Conservation (phyloP, 177 flowering plant species). For the Vitis hybrid region DNA sequence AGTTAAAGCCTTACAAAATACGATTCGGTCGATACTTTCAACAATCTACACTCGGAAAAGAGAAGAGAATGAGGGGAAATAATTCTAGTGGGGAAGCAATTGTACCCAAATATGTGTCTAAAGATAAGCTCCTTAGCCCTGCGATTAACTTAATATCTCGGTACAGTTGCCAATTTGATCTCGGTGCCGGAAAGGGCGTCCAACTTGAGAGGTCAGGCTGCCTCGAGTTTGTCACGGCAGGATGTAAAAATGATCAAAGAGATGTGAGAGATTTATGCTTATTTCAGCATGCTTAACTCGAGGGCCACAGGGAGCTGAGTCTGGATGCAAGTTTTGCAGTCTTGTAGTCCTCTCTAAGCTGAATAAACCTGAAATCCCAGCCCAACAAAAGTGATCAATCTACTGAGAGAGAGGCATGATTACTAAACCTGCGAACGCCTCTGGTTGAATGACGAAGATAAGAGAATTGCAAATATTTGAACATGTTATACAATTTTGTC, state of each 20-base stretch:
- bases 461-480: too few relatives aligned
- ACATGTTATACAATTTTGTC: too few relatives aligned
- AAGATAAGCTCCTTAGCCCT: slow-evolving; percentile 3
- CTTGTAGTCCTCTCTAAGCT: slow-evolving; percentile 85
- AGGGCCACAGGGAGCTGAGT: slow-evolving; percentile 70
- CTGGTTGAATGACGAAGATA: too few relatives aligned
- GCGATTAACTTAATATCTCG: background rate
- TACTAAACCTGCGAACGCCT: too few relatives aligned
- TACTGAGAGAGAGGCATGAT: background rate
- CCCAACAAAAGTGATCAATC: slow-evolving; percentile 7
- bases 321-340: slow-evolving; percentile 77
- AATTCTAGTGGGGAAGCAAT: background rate
- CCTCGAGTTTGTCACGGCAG: slow-evolving; percentile 4
- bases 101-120: background rate
- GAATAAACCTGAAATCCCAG: slow-evolving; percentile 61
- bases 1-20: background rate
- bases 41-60: slow-evolving; percentile 19
- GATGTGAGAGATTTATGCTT: background rate
- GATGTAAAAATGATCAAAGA: background rate
- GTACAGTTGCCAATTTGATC: background rate
- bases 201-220: slow-evolving; percentile 4
- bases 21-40: slow-evolving; percentile 1
- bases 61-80: background rate
- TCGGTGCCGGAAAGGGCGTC: background rate
- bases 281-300: slow-evolving; percentile 19